Base-by-base conservation (phyloP, 139 green algal species). In the Asterochloris erici region DNA sequence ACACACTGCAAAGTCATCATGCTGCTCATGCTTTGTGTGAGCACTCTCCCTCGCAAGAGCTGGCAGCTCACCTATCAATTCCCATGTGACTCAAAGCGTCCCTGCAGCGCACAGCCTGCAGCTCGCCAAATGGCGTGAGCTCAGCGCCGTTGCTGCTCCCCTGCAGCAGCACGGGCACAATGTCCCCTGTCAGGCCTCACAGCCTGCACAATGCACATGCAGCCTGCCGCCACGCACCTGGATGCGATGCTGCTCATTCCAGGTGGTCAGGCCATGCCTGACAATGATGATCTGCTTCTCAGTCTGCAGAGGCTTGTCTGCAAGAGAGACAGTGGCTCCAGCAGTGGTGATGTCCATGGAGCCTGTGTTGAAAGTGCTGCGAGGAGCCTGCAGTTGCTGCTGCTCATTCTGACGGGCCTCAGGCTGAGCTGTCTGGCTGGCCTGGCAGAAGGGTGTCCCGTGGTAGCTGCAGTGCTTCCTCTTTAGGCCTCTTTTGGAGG, bases 241-340 rank as follows among this genome's bases (percentile, higher is more conserved):
- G 69, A 94, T 92, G 11, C 90, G 79, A 19, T 87, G 82, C 83
- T 94, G 79, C 23, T 86, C 76, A 82, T 95, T 95, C 91, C 91
- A 95, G 9, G 85, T 90, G 28, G 88, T 91, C 54, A 91, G 81
- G 14, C 91, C 91, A 77, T 95, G 91, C 47, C 91, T 79, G 10
- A 95, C 81, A 74, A 95, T 78, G 27, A 95, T 88, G 63, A 95
- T 89, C 12, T 64, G 77, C 82, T 95, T 95, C 47, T 90, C 84
- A 27, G 61, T 24, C 66, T 21, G 27, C 16, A 86, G 81, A 13
- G 71, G 15, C 19, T 79, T 79, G 60, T 79, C 70, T 13, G 38
- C 64, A 27, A 84, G n/a, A 26, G 26, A 38, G 15, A 38, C 60
- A 38, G 71, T 60, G 15, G 79, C 71, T 47, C 84, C 84, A 19